phyloP scores from a whole-genome alignment of 163 green algal genomes.

The Chlorella variabilis region DNA sequence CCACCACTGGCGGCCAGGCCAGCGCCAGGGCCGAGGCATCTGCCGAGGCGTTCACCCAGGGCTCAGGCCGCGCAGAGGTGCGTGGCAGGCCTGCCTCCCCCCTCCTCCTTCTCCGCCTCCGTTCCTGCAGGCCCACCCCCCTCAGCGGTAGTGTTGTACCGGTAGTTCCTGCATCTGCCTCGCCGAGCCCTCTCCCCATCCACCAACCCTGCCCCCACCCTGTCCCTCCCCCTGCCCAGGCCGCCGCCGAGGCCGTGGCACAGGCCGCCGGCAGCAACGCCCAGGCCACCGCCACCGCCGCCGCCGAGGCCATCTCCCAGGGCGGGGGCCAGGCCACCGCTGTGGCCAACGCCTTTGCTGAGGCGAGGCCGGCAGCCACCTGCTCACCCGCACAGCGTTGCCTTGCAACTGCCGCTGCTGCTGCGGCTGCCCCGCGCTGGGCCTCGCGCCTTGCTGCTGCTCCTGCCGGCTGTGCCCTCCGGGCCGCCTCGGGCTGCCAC shows the following conservation, averaged over 20 bases:
- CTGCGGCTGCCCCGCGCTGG: no score
- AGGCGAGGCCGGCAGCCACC: background rate
- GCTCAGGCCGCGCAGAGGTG: background rate
- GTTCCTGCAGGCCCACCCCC: background rate
- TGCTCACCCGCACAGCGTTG: no score
- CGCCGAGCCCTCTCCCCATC: no score
- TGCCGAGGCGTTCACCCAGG: background rate
- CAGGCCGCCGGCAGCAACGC: background rate
- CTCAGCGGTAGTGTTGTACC: no score
- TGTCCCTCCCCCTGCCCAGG: slow-evolving; percentile 10
- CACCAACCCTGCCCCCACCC: background rate
- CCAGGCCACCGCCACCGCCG: slow-evolving; percentile 11
- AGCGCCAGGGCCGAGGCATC: background rate
- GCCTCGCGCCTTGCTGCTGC: no score
- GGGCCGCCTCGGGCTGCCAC: background rate
- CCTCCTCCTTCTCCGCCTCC: background rate
- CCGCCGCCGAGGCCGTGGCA: slow-evolving; percentile 7
- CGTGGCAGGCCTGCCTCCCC: background rate
- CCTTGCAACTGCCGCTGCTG: no score
- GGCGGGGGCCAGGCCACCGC: background rate
- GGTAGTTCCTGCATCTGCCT: background rate
- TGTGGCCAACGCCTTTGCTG: background rate
- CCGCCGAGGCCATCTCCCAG: background rate
- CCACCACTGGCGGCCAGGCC: background rate
- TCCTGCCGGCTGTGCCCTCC: no score